A percentile compares a stretch with the other conserved stretches of the same genome.
phyloP scores from a whole-genome alignment of 495 filamentous ascomycete genomes.

The Neurospora hispaniola region DNA sequence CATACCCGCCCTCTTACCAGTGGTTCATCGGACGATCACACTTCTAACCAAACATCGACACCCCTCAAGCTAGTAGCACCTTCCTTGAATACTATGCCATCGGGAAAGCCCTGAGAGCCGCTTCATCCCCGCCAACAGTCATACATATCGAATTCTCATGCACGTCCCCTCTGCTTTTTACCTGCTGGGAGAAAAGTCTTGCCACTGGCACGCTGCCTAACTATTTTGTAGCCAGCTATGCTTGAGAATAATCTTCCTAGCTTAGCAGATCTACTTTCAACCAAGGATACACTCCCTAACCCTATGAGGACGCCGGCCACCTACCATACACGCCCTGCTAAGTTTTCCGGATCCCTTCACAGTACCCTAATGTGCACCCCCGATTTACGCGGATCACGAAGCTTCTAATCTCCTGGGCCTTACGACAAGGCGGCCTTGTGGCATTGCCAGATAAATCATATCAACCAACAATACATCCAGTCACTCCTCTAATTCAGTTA shows the following conservation, averaged over 20 bases:
- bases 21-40: constrained; percentile 11
- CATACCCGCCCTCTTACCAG: constrained; percentile 17
- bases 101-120: not conserved
- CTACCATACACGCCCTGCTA: not conserved
- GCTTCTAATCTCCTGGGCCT: not conserved
- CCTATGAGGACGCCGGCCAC: not conserved
- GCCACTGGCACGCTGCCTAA: not conserved
- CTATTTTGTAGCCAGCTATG: not conserved
- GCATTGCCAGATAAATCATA: not conserved
- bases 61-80: constrained; percentile 13
- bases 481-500: not conserved
- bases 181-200: not conserved
- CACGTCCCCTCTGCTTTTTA: not conserved
- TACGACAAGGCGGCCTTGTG: not conserved
- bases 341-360: not conserved
- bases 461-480: not conserved
- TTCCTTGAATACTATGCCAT: not conserved
- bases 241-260: not conserved
- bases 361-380: not conserved
- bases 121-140: not conserved
- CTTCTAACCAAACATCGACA: constrained; percentile 3
- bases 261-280: not conserved
- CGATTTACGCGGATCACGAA: not conserved
- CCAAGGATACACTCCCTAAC: not conserved
- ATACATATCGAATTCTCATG: not conserved